Evolutionary conservation across 2,329 filamentous ascomycete species (phyloP).

Genomic region (Aciculosporium take): DNA sequence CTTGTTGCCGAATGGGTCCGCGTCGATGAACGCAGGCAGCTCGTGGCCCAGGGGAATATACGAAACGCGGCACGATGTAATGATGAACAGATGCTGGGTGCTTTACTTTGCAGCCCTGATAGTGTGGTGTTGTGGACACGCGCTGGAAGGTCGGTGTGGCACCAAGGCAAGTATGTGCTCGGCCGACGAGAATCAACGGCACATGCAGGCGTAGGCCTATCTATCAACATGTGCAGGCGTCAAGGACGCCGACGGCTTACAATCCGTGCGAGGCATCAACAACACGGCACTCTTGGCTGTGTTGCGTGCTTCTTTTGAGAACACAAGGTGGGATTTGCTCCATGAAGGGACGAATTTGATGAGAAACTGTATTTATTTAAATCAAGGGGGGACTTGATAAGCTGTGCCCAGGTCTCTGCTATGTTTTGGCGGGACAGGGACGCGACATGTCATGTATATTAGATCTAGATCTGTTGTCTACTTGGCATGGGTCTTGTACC

Average conservation of each 20-base stretch:
- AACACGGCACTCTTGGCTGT: slow-evolving; percentile 71
- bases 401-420: not conserved
- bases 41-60: slow-evolving; percentile 33
- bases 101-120: slow-evolving; percentile 85
- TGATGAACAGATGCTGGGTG: slow-evolving; percentile 89
- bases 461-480: too few relatives aligned
- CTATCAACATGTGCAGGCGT: slow-evolving; percentile 59
- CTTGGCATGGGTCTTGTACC: too few relatives aligned
- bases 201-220: slow-evolving; percentile 71
- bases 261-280: slow-evolving; percentile 61
- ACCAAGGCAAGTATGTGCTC: slow-evolving; percentile 37
- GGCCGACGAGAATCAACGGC: slow-evolving; percentile 50
- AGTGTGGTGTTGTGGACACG: slow-evolving; percentile 90
- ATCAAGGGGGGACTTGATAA: slow-evolving; percentile 14
- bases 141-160: slow-evolving; percentile 65
- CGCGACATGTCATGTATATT: not conserved
- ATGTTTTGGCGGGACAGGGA: too few relatives aligned
- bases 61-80: slow-evolving; percentile 71
- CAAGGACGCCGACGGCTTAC: slow-evolving; percentile 43
- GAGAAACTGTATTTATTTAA: slow-evolving; percentile 54
- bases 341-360: slow-evolving; percentile 73
- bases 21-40: slow-evolving; percentile 25
- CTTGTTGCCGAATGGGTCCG: slow-evolving; percentile 40
- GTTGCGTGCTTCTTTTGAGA: slow-evolving; percentile 63
- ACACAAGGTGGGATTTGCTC: slow-evolving; percentile 79